Evolutionary conservation across 2,329 filamentous ascomycete genomes (phyloP).

Genomic region (Pseudovirgaria hyperparasitica): DNA sequence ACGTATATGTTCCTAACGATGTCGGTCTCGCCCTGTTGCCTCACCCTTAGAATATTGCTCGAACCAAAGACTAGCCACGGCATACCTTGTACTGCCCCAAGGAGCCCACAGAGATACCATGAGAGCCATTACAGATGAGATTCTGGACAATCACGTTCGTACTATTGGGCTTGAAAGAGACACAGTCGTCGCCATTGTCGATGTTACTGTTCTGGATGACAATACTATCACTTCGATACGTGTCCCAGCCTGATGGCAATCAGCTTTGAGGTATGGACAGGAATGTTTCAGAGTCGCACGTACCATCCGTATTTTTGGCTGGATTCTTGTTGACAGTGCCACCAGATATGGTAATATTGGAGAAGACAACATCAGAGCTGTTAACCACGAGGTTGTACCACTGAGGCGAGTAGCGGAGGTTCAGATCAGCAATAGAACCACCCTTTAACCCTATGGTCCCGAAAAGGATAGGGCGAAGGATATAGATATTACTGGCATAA

Average conservation of each 20-base stretch:
- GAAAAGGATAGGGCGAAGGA: slow-evolving; percentile 46
- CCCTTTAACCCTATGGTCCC: slow-evolving; percentile 44
- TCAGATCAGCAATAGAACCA: slow-evolving; percentile 46
- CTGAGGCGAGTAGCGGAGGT: slow-evolving; percentile 46
- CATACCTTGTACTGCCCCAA: slow-evolving; percentile 57
- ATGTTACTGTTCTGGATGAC: slow-evolving; percentile 55
- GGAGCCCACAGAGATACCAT: slow-evolving; percentile 61
- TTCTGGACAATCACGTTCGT: slow-evolving; percentile 57
- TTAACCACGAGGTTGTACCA: slow-evolving; percentile 57
- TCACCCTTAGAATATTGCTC: too few species aligned
- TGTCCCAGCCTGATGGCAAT: slow-evolving; percentile 45
- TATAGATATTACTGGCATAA: slow-evolving; percentile 43
- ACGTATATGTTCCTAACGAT: slow-evolving; percentile 58
- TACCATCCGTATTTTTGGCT: slow-evolving; percentile 55
- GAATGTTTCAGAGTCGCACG: not conserved
- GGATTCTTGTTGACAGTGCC: slow-evolving; percentile 37
- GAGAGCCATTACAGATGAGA: slow-evolving; percentile 54
- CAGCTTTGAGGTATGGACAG: slow-evolving; percentile 41
- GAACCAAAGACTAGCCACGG: too few species aligned
- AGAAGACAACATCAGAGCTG: slow-evolving; percentile 50
- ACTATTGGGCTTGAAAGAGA: slow-evolving; percentile 63
- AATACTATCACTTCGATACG: slow-evolving; percentile 47
- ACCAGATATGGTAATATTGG: slow-evolving; percentile 48
- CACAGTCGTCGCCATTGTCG: slow-evolving; percentile 57
- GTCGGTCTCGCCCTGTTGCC: slow-evolving; percentile 47